Conservation (phyloP, 164 flowering plant species). For the Magnolia changhungtana region DNA sequence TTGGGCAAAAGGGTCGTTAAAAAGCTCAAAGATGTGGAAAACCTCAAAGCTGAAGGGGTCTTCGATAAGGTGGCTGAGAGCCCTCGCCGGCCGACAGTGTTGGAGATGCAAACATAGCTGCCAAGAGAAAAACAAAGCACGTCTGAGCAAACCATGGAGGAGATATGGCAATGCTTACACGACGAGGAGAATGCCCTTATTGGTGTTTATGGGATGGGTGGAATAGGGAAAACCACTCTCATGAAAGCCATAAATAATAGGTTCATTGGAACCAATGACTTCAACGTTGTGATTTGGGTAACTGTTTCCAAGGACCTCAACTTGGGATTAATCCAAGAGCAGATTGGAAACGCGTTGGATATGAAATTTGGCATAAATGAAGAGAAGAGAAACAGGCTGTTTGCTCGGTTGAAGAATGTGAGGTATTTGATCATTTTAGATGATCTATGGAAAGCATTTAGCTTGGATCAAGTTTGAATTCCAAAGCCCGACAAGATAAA, state of each 20-base stretch:
- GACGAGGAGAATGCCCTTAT: not conserved
- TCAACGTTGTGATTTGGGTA: constrained; percentile 9
- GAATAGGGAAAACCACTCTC: constrained; percentile 8
- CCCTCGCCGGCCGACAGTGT: not conserved
- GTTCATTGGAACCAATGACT: not conserved
- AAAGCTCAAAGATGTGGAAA: not conserved
- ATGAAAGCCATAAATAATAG: not conserved
- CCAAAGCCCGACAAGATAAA: constrained; percentile 10
- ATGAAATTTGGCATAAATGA: not conserved
- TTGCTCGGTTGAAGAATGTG: not conserved
- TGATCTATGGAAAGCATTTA: constrained; percentile 27
- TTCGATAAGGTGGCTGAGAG: not conserved
- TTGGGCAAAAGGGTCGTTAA: not conserved
- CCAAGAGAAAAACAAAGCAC: not conserved
- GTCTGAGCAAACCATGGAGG: not conserved
- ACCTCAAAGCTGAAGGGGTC: not conserved
- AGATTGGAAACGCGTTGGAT: constrained; percentile 9
- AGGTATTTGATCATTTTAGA: constrained; percentile 23
- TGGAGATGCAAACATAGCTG: not conserved
- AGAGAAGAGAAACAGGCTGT: not conserved
- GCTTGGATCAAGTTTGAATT: constrained; percentile 21
- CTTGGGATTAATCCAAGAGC: not conserved
- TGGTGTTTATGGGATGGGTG: constrained; percentile 12
- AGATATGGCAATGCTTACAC: not conserved
- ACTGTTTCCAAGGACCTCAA: constrained; percentile 4